Conservation (phyloP, 1,284 basidiomycete species). For the Golubevia pallescens region DNA sequence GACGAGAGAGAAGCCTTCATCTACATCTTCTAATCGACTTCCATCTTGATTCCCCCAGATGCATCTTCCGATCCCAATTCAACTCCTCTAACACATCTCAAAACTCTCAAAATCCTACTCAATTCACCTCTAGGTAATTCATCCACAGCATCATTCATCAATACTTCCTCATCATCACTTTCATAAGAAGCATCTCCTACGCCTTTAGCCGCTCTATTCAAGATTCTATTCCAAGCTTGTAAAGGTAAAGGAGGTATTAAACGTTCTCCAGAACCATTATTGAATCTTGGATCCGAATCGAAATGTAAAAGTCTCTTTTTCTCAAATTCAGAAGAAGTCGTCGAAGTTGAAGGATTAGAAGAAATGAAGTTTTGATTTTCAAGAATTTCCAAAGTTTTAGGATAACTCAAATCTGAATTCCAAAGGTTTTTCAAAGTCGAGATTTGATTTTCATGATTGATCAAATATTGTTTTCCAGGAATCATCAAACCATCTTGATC, state of each 20-base stretch:
- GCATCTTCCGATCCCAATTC: neutral
- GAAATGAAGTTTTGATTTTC: neutral
- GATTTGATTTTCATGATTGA: neutral
- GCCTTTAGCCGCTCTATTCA: constrained; percentile 44
- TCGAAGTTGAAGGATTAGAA: too few species aligned
- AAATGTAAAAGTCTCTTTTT: neutral
- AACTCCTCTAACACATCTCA: constrained; percentile 22
- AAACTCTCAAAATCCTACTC: constrained; percentile 20
- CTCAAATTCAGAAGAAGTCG: too few species aligned
- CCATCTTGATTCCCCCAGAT: too few species aligned
- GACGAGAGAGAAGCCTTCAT: too few species aligned
- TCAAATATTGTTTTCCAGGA: neutral
- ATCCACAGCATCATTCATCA: constrained; percentile 29
- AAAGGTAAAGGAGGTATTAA: constrained; percentile 19
- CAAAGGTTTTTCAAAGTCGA: neutral
- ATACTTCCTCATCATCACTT: constrained; percentile 42
- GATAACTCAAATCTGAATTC: neutral
- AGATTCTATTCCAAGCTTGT: constrained; percentile 43
- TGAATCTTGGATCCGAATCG: neutral
- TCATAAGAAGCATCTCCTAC: constrained; percentile 55
- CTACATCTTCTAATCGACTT: too few species aligned
- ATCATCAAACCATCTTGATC: neutral
- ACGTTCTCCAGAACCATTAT: neutral
- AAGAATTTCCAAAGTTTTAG: neutral
- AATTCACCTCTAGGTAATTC: constrained; percentile 33